phyloP scores from a whole-genome alignment of 257 asterid species.

The Solanum dulcamara region DNA sequence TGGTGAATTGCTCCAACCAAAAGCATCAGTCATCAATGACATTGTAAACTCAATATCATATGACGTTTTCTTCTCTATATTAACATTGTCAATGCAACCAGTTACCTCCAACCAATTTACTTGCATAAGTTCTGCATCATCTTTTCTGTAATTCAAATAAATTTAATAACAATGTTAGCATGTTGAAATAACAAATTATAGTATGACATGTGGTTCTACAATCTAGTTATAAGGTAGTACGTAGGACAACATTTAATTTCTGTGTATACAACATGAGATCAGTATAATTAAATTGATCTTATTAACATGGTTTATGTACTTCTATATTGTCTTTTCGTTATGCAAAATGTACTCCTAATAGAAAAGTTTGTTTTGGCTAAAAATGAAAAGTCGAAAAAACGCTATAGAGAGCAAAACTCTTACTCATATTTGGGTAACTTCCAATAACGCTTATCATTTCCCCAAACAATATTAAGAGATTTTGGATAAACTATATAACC shows the following conservation, averaged over 20 bases:
- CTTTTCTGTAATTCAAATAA: neutral
- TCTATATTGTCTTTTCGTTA: neutral
- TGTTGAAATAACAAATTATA: neutral
- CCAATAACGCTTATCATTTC: neutral
- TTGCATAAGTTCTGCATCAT: slow-evolving; percentile 1
- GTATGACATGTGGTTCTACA: no score
- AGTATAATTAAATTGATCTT: no score
- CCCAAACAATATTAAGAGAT: neutral
- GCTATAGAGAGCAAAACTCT: neutral
- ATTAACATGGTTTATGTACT: neutral
- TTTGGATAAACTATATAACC: neutral
- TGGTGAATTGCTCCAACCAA: slow-evolving; percentile 11
- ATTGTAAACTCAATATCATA: slow-evolving; percentile 10
- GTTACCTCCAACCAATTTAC: slow-evolving; percentile 26
- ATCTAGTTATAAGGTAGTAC: neutral
- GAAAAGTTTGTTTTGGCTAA: no score
- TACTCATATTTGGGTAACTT: neutral
- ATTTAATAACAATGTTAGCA: neutral
- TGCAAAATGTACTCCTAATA: neutral
- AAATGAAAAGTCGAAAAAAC: no score
- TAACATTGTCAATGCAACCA: neutral
- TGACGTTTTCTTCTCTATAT: neutral
- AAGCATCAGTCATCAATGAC: slow-evolving; percentile 14
- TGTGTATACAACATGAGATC: neutral
- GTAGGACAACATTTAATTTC: neutral